Base-by-base conservation (phyloP, 225 moss, liverwort and hornwort genomes). In the Pleurozium schreberi region DNA sequence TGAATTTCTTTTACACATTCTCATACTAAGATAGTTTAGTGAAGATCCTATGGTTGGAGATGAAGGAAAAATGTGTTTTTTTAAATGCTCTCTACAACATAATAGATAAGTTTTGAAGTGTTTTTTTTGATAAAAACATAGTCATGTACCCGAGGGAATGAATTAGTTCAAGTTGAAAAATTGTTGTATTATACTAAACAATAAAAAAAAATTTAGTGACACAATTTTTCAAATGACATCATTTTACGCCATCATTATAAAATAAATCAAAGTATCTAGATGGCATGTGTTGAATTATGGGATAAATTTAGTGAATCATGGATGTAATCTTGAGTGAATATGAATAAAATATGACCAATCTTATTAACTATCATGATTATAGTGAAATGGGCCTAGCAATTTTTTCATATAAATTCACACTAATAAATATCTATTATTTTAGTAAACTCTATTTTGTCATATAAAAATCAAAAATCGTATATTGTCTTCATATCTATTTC, bases 91-190 rank as follows among this genome's bases (percentile, higher is more conserved):
- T 53, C 4, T 38, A 0, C 0, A 53, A 77, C 15, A 23, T 5
- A 38, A 9, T 6, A 53, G 1, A 9, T 2, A 6, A 77, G 1
- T 77, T 36, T 55, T 55, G 18, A 49, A 75, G 22, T 22, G 5
- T 0, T 50, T 12, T 34, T 75, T 34, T 75, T 34, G 0, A 21
- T 34, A 7, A 21, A 75, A 20, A n/a, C 3, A 7, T 0, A 36
- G 0, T 36, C 5, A 76, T 76, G 1, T 22, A 14, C 3, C 36
- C 22, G 9, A 23, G 2, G 0, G 1, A 9, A 9, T 14, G 36
- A 77, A 36, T 23, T 53, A 77, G 14, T 14, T 76, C 23, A 36
- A 76, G 1, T 14, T 76, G 14, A 21, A 76, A 76, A 53, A 53
- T 14, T 34, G 8, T 20, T 75, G 2, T 2, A 50, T 33, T 33